phyloP scores from a whole-genome alignment of 2,329 filamentous ascomycete species.

The Fusarium phyllophilum region DNA sequence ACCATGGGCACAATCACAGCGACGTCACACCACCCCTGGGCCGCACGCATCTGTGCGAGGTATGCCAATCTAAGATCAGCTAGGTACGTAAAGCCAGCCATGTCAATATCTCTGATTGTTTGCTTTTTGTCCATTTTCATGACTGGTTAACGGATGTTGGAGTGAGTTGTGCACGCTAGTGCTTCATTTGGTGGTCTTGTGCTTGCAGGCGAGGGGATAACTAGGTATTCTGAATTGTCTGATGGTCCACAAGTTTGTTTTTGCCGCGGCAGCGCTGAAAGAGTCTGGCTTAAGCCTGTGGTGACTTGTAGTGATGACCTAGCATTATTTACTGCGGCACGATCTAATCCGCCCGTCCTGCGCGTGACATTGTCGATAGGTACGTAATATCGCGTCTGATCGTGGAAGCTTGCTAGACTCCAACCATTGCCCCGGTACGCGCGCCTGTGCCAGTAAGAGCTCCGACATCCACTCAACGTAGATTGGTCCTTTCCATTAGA shows the following conservation, averaged over 20 bases:
- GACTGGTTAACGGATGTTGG: neutral
- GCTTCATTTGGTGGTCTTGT: neutral
- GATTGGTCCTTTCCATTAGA: constrained; percentile 32
- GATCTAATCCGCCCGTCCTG: constrained; percentile 31
- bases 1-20: constrained; percentile 18
- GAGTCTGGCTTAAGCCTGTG: constrained; percentile 13
- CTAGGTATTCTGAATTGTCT: neutral
- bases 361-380: constrained; percentile 37
- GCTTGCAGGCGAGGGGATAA: neutral
- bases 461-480: constrained; percentile 36
- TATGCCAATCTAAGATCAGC: constrained; percentile 17
- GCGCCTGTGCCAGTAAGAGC: constrained; percentile 40
- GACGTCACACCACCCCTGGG: constrained; percentile 38
- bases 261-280: constrained; percentile 38
- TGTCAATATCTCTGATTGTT: constrained; percentile 23
- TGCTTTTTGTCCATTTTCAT: constrained; percentile 3
- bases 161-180: neutral
- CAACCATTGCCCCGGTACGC: constrained; percentile 42
- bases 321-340: constrained; percentile 7
- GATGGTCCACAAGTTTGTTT: constrained; percentile 1
- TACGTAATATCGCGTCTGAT: constrained; percentile 39
- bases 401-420: constrained; percentile 36
- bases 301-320: constrained; percentile 1
- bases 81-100: neutral
- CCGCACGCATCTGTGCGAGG: constrained; percentile 17